A percentile compares a stretch with the other conserved stretches of the same genome.
Conservation (phyloP, 768 basidiomycete species). For the Russula compacta region DNA sequence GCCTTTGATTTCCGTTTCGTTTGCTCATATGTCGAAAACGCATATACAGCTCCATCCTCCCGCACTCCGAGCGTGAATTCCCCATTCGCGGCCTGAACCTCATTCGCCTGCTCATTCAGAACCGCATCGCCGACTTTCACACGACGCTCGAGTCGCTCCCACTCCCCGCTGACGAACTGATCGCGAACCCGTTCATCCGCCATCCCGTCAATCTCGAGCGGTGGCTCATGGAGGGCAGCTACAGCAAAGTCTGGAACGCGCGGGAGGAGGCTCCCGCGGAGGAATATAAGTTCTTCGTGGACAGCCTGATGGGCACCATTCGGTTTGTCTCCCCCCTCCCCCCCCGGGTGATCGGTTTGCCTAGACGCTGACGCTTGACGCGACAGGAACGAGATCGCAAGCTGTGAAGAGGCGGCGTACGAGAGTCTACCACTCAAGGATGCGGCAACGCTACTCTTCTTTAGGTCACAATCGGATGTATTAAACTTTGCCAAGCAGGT, state of each 20-base stretch:
- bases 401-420: slow-evolving; percentile 92
- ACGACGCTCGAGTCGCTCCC: slow-evolving; percentile 89
- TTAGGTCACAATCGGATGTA: slow-evolving; percentile 71
- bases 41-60: slow-evolving; percentile 51
- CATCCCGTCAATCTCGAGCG: slow-evolving; percentile 89
- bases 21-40: background rate
- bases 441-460: slow-evolving; percentile 87
- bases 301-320: slow-evolving; percentile 90
- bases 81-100: slow-evolving; percentile 89
- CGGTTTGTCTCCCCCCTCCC: slow-evolving; percentile 39
- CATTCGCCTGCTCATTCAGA: slow-evolving; percentile 89
- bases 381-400: slow-evolving; percentile 88
- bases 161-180: slow-evolving; percentile 54
- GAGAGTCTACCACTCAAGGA: slow-evolving; percentile 84
- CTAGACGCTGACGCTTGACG: background rate
- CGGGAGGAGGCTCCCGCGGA: slow-evolving; percentile 86
- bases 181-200: slow-evolving; percentile 61
- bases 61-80: slow-evolving; percentile 78
- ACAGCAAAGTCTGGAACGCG: slow-evolving; percentile 96
- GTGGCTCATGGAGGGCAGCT: slow-evolving; percentile 98
- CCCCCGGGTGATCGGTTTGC: background rate
- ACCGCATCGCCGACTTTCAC: slow-evolving; percentile 96
- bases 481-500: slow-evolving; percentile 77
- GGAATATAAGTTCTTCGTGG: slow-evolving; percentile 92
- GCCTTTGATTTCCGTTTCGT: background rate